Base-by-base conservation (phyloP, 1,139 yeast genomes). In the Debaryomyces subglobosus region DNA sequence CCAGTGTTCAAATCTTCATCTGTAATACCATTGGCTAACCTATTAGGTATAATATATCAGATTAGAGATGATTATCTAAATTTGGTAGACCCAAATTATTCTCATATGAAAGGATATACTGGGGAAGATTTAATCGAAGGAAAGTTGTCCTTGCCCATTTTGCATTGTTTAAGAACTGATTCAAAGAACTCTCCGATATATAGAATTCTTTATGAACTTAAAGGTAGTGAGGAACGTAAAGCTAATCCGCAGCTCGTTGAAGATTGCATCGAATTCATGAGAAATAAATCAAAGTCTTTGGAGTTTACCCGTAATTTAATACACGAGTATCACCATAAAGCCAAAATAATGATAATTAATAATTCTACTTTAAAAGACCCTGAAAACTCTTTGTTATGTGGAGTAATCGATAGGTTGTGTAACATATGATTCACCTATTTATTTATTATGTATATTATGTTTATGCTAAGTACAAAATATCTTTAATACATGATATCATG, bases 51-150 rank as follows among this genome's bases (percentile, higher is more conserved):
- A 15, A 71, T 89, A 12, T 91, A 89, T 65, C 98, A 91, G 63
- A 78, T 91, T 38, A 77, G 89, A 55, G 97, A 91, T 61, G 97
- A 90, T 62, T 85, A 84, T 56, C 67, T 87, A 54, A 89, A 89
- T 60, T 67, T 89, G 45, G 76, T 76, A 24, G 82, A 81, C 49
- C 69, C 67, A 10, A 66, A 69, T 27, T 85, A 88, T 67, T 62
- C 72, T 24, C 72, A 76, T 32, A 82, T 84, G 72, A 90, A 91
- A 65, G 97, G 97, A 0, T 44, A 60, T 10, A 82, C 79, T 48
- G 90, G 96, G 46, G 97, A 91, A 58, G 97, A 91, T 61, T 76
- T 91, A 35, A 81, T 91, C 0, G 97, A 91, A 64, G 97, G 97
- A 0, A 92, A 91, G 65, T 80, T 87, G 51, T 86, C 96, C 1